Base-by-base conservation (phyloP, 2,329 filamentous ascomycete genomes). In the Colletotrichum tamarilloi region DNA sequence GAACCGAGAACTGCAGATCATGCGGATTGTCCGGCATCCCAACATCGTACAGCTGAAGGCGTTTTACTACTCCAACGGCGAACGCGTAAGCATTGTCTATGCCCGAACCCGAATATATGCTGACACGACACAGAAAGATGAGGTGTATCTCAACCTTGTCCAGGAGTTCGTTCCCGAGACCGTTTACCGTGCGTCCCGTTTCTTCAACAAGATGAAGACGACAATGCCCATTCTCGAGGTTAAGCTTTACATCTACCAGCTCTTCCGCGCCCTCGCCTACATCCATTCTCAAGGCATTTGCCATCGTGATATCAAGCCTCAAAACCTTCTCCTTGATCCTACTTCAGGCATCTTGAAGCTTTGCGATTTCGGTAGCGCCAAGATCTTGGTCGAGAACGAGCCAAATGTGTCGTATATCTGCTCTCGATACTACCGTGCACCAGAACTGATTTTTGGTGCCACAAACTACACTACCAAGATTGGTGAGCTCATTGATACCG, bases 381-480 rank as follows among this genome's bases (percentile, higher is more conserved):
- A 99, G 89, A 99, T 99, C 76, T 87, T 99, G 77, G 95, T 99
- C 67, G 96, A 98, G 86, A 98, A 98, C 80, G 97, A 99, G 88
- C 97, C 97, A 67, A 99, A 99, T 79, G 97, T 99, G 67, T 99
- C 97, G 65, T 99, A 99, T 89, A 99, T 99, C 81, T 99, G 97
- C 88, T 99, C 97, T 74, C 92, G 97, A 80, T 99, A 99, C 88
- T 99, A 99, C 88, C 93, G 97, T 81, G 97, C 97, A 62, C 97
- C 97, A 1, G 97, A 99, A 84, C 89, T 99, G 82, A 99, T 99
- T 80, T 99, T 99, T 81, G 97, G 97, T 78, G 97, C 97, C 52
- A 99, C 97, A 65, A 99, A 99, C 87, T 99, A 99, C 87, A 98
- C 97, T 71, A 98, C 97, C 78, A 99, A 99, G 88, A 99, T 99